Percentiles rank a stretch among this genome's conserved stretches.
Evolutionary conservation across 2,329 filamentous ascomycete genomes (phyloP).

Genomic region (Stemphylium lycopersici): DNA sequence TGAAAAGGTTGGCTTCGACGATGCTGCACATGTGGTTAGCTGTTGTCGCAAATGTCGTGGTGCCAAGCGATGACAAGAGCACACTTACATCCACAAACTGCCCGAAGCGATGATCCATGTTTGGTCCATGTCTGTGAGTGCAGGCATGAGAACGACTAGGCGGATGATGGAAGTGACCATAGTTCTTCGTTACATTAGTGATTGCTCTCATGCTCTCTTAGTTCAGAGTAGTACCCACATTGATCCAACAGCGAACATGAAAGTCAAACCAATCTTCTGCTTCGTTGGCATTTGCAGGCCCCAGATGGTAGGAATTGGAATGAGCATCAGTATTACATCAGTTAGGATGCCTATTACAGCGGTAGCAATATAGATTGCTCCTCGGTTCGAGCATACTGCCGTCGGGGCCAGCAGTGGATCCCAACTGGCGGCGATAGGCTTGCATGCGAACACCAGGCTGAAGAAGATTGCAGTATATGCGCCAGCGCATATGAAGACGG

Average conservation of each 20-base stretch:
- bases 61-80: background rate
- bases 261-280: slow-evolving; percentile 25
- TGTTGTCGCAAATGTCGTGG: background rate
- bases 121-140: slow-evolving; percentile 21
- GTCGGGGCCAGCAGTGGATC: slow-evolving; percentile 18
- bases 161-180: slow-evolving; percentile 23
- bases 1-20: slow-evolving; percentile 51
- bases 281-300: slow-evolving; percentile 26
- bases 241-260: slow-evolving; percentile 28
- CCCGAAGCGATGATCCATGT: slow-evolving; percentile 21
- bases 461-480: slow-evolving; percentile 31
- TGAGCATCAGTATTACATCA: slow-evolving; percentile 23
- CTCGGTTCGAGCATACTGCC: slow-evolving; percentile 24
- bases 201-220: background rate
- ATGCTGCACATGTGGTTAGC: slow-evolving; percentile 28
- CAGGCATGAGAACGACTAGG: slow-evolving; percentile 18
- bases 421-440: slow-evolving; percentile 28
- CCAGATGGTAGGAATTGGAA: slow-evolving; percentile 27
- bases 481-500: slow-evolving; percentile 23
- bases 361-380: slow-evolving; percentile 29
- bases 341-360: slow-evolving; percentile 28
- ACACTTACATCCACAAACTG: slow-evolving; percentile 20
- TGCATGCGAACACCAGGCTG: slow-evolving; percentile 30
- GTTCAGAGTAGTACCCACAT: slow-evolving; percentile 14
- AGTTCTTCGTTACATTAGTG: slow-evolving; percentile 14